Base-by-base conservation (phyloP, 106 monocot genomes). In the Dioscorea zingiberensis region DNA sequence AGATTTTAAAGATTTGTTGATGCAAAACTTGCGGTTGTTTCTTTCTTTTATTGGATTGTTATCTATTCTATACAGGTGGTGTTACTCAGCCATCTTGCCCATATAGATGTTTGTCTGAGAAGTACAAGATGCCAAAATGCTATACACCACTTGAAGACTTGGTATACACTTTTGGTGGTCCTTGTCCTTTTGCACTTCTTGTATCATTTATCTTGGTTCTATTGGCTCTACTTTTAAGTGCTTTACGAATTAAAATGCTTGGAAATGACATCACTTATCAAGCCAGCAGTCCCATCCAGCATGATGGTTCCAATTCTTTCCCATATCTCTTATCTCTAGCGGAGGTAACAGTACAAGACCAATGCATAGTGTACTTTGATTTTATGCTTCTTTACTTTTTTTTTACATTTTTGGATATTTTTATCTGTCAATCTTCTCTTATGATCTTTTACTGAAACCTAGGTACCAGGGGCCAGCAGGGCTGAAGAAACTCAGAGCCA, bases 401-500 rank as follows among this genome's bases (percentile, higher is more conserved):
- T 24, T 25, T 9, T 9, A 51, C 62, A 25, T 64, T 57, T 19
- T 58, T 47, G 21, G 38, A 38, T 14, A 60, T 16, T 17, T 21
- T 21, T 2, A 21, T 48, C 2, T 19, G 38, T 15, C 22, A 11
- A 4, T 17, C 3, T 24, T 30, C 17, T 30, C 61, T 27, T 29
- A 6, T 38, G 38, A 23, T 17, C 53, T 53, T n/a, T n/a, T 5
- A 61, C 30, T 18, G 21, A 59, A 38, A 68, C 71, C 19, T 77
- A 94, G 94, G 94, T 94, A 61, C 80, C 87, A 45, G 94, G 87
- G 30, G 82, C 94, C 38, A 90, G 94, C 82, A 75, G 77, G 71
- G 94, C 77, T 60, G 94, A 94, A 82, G 94, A 94, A 78, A 94
- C 87, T 59, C 90, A 94, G 73, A 90, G 84, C 63, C 90, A 94